Conservation (phyloP, 306 rosid genomes). For the Vigna trinervia region DNA sequence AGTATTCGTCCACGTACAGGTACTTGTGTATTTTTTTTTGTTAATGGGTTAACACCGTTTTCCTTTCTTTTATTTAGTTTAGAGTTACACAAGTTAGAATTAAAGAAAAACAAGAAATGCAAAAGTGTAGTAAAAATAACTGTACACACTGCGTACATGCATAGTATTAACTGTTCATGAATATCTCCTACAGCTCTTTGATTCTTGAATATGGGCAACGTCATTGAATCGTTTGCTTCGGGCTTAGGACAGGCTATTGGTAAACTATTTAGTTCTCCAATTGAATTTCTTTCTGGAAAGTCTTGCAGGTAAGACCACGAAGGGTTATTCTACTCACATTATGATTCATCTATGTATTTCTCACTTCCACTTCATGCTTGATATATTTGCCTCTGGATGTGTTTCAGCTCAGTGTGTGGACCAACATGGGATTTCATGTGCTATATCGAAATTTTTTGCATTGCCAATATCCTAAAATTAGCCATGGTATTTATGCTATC, state of each 20-base stretch:
- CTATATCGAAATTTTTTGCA: constrained; percentile 67
- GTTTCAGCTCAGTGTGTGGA: constrained; percentile 67
- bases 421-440: constrained; percentile 79
- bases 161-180: not conserved
- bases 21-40: not conserved
- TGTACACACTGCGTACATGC: too few species aligned
- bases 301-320: constrained; percentile 64
- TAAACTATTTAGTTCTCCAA: constrained; percentile 57
- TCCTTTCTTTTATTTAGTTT: not conserved
- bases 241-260: constrained; percentile 57
- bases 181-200: constrained; percentile 8
- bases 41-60: not conserved
- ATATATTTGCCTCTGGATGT: not conserved
- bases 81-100: too few species aligned
- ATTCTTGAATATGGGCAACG: constrained; percentile 55
- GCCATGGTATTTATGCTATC: constrained; percentile 59
- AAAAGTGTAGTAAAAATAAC: too few species aligned
- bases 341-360: not conserved
- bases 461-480: constrained; percentile 64
- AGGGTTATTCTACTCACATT: not conserved
- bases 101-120: too few species aligned
- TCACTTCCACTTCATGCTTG: constrained; percentile 3
- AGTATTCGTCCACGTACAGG: not conserved
- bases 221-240: constrained; percentile 59
- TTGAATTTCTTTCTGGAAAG: constrained; percentile 71